Evolutionary conservation across 164 flowering plant species (phyloP).

Genomic region (Pachysandra terminalis): DNA sequence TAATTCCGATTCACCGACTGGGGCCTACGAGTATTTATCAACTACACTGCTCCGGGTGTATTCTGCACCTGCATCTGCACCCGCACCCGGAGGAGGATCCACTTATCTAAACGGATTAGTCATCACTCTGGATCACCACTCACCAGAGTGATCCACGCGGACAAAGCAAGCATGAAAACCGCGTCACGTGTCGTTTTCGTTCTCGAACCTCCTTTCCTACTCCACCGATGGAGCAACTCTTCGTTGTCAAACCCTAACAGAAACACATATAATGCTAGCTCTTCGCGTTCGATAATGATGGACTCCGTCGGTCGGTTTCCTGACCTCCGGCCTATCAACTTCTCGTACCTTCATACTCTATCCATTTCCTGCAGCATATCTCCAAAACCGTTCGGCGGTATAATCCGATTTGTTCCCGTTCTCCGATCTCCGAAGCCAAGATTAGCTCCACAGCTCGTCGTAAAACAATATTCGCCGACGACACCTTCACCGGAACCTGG

Average conservation of each 20-base stretch:
- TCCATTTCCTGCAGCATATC: slow-evolving; percentile 7
- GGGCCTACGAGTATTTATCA: no score
- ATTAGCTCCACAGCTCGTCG: neutral
- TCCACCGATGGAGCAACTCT: neutral
- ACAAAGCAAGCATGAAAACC: neutral
- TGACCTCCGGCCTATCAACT: neutral
- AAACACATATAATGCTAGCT: neutral
- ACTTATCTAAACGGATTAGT: neutral
- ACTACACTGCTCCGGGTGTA: no score
- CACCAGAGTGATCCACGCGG: neutral
- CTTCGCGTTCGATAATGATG: neutral
- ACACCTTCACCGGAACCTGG: neutral
- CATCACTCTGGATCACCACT: neutral
- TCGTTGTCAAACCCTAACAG: neutral
- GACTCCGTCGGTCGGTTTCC: slow-evolving; percentile 3
- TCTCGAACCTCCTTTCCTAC: neutral
- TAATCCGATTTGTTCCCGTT: neutral
- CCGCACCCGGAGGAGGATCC: no score
- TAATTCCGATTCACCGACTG: no score
- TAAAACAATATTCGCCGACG: neutral
- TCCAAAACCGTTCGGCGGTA: neutral
- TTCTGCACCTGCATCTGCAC: no score
- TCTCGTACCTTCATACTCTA: slow-evolving; percentile 1
- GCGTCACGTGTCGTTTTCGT: neutral
- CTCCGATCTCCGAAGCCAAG: slow-evolving; percentile 5